Base-by-base conservation (phyloP, 1,284 basidiomycete genomes). In the Ustilago tritici region DNA sequence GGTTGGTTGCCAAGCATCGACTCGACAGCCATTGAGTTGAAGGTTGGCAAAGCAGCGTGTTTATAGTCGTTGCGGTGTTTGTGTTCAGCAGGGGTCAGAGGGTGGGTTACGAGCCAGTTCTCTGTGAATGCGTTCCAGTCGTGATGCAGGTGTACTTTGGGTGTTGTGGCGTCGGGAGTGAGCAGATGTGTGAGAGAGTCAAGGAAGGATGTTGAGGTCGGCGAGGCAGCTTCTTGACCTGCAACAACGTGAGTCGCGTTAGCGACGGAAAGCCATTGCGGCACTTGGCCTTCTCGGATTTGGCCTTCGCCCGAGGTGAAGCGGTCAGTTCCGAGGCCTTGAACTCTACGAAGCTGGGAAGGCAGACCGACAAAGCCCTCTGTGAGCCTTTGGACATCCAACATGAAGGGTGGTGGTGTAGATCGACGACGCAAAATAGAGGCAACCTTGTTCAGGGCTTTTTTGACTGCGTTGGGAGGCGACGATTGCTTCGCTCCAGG, bases 21-120 rank as follows among this genome's bases (percentile, higher is more conserved):
- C 54, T 83, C 81, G 40, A 78, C 54, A 7, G 76, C 75, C 69
- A 81, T 81, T 47, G 69, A 76, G 56, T 81, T 83, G 76, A 81
- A 83, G 0, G 75, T 83, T 1, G 79, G 81, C 66, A 83, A 47
- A 19, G 70, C 70, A 12, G 64, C 56, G n/a, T 59, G 69, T 38
- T 69, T 68, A 47, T 75, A 81, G 12, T 66, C 40, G 43, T 60
- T 52, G n/a, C 65, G 56, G 4, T 52, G 52, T 54, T 58, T 31
- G 23, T 41, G 53, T 28, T 70, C 57, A 4, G 52, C 55, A 0
- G 38, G 36, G 17, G 56, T 74, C n/a, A 32, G 5, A 4, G 70
- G 56, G 5, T 56, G 23, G 1, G 64, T 60, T 32, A 70, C 50
- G 12, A 71, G 62, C 71, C 72, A 76, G 38, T 68, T 73, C 52